Evolutionary conservation across 148 eudicot species (phyloP), one percentile per base, ranked within the genome.

Genomic region (Persicaria tinctoria): DNA sequence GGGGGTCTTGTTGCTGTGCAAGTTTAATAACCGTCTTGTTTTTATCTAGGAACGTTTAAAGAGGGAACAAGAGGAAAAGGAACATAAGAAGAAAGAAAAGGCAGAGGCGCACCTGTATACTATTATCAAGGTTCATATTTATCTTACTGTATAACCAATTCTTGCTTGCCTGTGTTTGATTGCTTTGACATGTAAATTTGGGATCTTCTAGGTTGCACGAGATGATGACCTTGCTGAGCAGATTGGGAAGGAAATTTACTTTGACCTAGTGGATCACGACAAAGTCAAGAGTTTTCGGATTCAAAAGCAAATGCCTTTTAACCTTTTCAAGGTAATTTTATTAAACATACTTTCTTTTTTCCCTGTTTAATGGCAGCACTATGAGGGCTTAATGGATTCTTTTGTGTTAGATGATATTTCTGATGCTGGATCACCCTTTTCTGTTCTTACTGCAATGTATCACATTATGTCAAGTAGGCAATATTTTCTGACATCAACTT

Each of bases 31-130:
- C 10, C 74, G 72, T 75, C n/a, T 32, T 72, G 59, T 59, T 79
- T 45, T 47, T 68, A 71, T 80, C 66, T 84, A 95, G 99, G 91
- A 85, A 83, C 89, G 99, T 68, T 80, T 95, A 78, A 90, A 90
- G 78, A 89, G 88, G 82, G 99, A 90, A 79, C 99, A 92, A 82
- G 99, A 89, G 82, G 96, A 90, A 76, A 92, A 95, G 79, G 99
- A 95, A 78, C 83, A 81, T 68, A 95, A 95, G 85, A 95, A 91
- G 85, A 95, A 83, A 62, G 89, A 92, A 72, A 95, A 95, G 83
- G 96, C 96, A 27, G 90, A 95, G 85, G 99, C 99, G 45, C 99
- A 95, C 84, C 93, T 95, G 48, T 95, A 92, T 74, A 90, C 99
- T 46, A 86, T 95, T 72, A 89, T 95, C 68, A 95, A 95, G 99